Percentiles rank a stretch among this genome's conserved stretches.
Evolutionary conservation across 2,329 filamentous ascomycete genomes (phyloP).

Genomic region (Botrytis porri): DNA sequence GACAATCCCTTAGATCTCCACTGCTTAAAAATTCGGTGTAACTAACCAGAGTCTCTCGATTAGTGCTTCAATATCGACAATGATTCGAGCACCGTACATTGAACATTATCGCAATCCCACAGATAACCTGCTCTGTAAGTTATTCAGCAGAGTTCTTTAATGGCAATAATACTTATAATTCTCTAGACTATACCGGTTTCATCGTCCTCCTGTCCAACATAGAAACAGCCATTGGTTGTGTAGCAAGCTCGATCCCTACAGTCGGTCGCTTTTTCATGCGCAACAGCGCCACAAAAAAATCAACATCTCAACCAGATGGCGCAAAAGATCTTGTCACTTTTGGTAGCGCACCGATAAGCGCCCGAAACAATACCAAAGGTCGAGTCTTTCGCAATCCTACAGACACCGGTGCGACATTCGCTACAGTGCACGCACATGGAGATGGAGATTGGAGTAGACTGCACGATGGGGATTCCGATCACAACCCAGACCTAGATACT

Average conservation of each 20-base stretch:
- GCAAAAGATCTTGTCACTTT: constrained; percentile 5
- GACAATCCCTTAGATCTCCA: background rate
- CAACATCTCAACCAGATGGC: background rate
- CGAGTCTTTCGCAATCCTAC: constrained; percentile 19
- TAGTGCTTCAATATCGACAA: constrained; percentile 16
- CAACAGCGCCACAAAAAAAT: background rate
- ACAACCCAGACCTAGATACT: background rate
- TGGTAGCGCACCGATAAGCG: constrained; percentile 5
- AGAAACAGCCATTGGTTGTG: constrained; percentile 18
- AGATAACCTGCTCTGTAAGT: constrained; percentile 33
- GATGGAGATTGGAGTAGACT: constrained; percentile 22
- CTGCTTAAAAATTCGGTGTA: background rate
- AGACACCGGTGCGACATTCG: constrained; percentile 13
- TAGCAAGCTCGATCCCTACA: constrained; percentile 17
- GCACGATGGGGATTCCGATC: constrained; percentile 12
- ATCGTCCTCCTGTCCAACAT: constrained; percentile 17
- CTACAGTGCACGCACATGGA: constrained; percentile 10
- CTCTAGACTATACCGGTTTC: constrained; percentile 11
- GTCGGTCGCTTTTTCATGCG: constrained; percentile 9
- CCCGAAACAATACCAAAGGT: background rate
- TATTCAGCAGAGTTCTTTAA: background rate
- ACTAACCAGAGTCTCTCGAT: background rate
- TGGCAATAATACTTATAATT: background rate
- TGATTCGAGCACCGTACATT: constrained; percentile 14
- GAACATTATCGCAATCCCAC: background rate